These are phyloP conservation scores for Pulveroboletus frians DNA, from an alignment of 768 basidiomycete species.

Conservation along the genomic window DNA sequence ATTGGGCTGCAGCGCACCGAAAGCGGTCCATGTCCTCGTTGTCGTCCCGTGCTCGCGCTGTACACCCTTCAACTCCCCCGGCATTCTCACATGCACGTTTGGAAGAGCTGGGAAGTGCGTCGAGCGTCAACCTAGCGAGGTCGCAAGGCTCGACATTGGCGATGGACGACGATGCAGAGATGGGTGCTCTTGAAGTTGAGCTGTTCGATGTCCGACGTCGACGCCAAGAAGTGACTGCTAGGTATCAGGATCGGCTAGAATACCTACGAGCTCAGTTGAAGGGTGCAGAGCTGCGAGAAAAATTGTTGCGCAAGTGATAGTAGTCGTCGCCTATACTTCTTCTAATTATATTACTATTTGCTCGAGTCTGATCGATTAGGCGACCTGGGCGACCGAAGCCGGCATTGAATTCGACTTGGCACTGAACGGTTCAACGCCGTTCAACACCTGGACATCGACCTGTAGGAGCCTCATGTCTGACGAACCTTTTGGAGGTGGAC, in stretches of 20 bases:
- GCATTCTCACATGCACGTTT: slow-evolving; percentile 28
- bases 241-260: slow-evolving; percentile 73
- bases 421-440: too few species aligned
- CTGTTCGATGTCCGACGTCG: slow-evolving; percentile 65
- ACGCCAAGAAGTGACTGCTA: slow-evolving; percentile 61
- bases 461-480: slow-evolving; percentile 8
- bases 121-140: slow-evolving; percentile 51
- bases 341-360: slow-evolving; percentile 6
- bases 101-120: slow-evolving; percentile 35
- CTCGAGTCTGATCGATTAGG: background rate
- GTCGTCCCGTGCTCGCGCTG: slow-evolving; percentile 40
- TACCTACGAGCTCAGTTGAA: slow-evolving; percentile 79
- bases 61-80: slow-evolving; percentile 33
- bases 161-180: slow-evolving; percentile 35
- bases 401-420: too few species aligned
- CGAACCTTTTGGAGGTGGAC: slow-evolving; percentile 15
- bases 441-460: background rate
- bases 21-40: slow-evolving; percentile 62
- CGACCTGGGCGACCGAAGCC: background rate
- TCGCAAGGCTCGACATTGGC: slow-evolving; percentile 16
- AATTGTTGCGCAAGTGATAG: slow-evolving; percentile 63
- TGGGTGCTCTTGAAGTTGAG: slow-evolving; percentile 45
- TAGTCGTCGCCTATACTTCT: too few species aligned
- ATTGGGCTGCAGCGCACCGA: slow-evolving; percentile 40
- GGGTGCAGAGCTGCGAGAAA: slow-evolving; percentile 80